Base-by-base conservation (phyloP, 345 rosid species). In the Carallia pectinifolia region DNA sequence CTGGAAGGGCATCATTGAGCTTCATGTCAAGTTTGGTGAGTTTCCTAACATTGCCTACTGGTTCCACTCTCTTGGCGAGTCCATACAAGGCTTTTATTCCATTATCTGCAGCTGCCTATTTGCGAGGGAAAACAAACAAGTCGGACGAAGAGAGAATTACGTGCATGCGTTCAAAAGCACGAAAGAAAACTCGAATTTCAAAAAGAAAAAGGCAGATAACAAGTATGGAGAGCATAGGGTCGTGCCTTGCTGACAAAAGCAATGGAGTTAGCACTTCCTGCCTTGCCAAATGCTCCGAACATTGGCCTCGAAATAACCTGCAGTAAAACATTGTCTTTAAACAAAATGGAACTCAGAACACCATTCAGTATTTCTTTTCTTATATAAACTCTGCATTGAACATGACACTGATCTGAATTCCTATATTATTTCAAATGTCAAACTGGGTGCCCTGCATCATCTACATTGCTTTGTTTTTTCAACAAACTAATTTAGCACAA, bases 241-340 rank as follows among this genome's bases (percentile, higher is more conserved):
- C 74, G 0, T 90, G 77, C 98, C 99, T 89, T 90, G 92, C 99
- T 90, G 78, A 90, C 88, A 75, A 92, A 95, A 53, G 97, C 97
- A 60, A 95, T 78, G 65, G 98, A 95, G 81, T 89, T 83, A 9
- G 83, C 77, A 65, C 97, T 89, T 62, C 84, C 93, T n/a, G 97
- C 97, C 80, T 85, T 85, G 69, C 99, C 96, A 68, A 90, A 90
- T 72, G 97, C 97, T 69, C 99, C 97, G 74, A 92, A 95, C 99
- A 95, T 95, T 16, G 99, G 99, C 83, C 97, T 87, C 23, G 93
- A 83, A 37, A 89, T 76, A 63, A 93, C 98, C 98, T 93, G 83
- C 83, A 77, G 13, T 50, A 62, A 39, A n/a, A 53, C 58, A 40
- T 44, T 3, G 27, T 47, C 13, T 53, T 76, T 16, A 50, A 54